Evolutionary conservation across 345 rosid genomes (phyloP), one percentile per base, ranked within the genome.

Genomic region (Balakata baccata): DNA sequence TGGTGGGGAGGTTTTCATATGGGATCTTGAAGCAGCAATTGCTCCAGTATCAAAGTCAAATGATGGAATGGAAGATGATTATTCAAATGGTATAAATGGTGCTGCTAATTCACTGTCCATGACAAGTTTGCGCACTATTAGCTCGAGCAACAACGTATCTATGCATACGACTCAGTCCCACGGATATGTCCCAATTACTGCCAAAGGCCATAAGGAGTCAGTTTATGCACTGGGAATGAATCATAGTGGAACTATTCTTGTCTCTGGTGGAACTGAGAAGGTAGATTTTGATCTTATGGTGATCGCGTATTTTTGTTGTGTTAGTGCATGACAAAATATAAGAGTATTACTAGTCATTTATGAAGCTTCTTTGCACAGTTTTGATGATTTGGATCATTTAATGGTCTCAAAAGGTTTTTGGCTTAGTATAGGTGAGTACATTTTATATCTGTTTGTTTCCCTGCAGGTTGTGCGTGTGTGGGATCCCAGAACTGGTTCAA

Each of bases 241-340:
- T 87, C 93, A 88, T 79, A 86, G 86, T 69, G 98, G 96, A 74
- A 80, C 88, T 53, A 81, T 88, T 85, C 99, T 96, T 74, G 97
- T 96, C 64, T 96, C 99, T 75, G 99, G 99, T 81, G 99, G 99
- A 74, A 96, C 98, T 25, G 98, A 96, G 87, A 93, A 93, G 98
- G 98, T 93, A 87, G 72, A 53, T 23, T 77, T 38, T 58, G 50
- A 10, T 65, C 3, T 72, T 25, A 65, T 8, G 20, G n/a, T 56
- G 4, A 69, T 71, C 71, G 7, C 43, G 20, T 18, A 7, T 14
- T 52, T 9, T 63, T 38, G 54, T 29, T 61, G 29, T 43, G 56
- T 22, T 29, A 37, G 46, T 49, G 37, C 53, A 18, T 8, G 4
- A 18, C 9, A 11, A 20, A 49, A 69, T 59, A 16, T 13, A 38